Conservation (phyloP, 1,284 basidiomycete genomes). For the Cutaneotrichosporon sp. region DNA sequence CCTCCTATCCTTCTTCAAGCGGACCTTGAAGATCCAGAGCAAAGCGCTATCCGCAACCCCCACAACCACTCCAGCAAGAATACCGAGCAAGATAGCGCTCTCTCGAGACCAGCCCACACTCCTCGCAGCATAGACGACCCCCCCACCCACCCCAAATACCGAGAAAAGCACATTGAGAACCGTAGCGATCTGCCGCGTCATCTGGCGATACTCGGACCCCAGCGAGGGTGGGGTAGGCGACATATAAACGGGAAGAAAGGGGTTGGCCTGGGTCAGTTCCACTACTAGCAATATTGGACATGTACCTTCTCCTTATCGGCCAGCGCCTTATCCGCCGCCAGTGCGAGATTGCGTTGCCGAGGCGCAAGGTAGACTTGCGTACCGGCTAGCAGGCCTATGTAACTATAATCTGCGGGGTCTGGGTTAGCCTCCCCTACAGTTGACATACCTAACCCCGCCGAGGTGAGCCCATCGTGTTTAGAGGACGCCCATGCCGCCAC, state of each 20-base stretch:
- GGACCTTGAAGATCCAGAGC: constrained; percentile 32
- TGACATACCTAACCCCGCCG: constrained; percentile 23
- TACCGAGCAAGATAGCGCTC: constrained; percentile 33
- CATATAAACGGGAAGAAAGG: constrained; percentile 43
- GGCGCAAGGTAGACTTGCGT: constrained; percentile 43
- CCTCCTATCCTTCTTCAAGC: constrained; percentile 26
- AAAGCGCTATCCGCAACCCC: constrained; percentile 41
- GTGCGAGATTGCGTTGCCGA: constrained; percentile 26
- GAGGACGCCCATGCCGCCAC: constrained; percentile 25
- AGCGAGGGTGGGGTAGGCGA: constrained; percentile 32
- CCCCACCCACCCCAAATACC: constrained; percentile 40
- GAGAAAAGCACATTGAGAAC: constrained; percentile 47
- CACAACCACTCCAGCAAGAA: constrained; percentile 40
- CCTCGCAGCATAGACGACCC: constrained; percentile 39
- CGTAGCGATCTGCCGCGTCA: constrained; percentile 38
- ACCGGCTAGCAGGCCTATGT: constrained; percentile 42
- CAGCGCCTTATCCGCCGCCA: constrained; percentile 10
- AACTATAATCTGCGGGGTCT: constrained; percentile 37
- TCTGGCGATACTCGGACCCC: constrained; percentile 36
- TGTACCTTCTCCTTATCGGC: constrained; percentile 11
- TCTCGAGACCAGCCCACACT: constrained; percentile 39
- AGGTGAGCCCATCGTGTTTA: constrained; percentile 9
- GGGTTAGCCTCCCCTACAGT: neutral
- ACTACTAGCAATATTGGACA: neutral
- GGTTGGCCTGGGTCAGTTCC: constrained; percentile 30